Conservation (phyloP, 352 stramenopile genomes). For the Pythium biforme region DNA sequence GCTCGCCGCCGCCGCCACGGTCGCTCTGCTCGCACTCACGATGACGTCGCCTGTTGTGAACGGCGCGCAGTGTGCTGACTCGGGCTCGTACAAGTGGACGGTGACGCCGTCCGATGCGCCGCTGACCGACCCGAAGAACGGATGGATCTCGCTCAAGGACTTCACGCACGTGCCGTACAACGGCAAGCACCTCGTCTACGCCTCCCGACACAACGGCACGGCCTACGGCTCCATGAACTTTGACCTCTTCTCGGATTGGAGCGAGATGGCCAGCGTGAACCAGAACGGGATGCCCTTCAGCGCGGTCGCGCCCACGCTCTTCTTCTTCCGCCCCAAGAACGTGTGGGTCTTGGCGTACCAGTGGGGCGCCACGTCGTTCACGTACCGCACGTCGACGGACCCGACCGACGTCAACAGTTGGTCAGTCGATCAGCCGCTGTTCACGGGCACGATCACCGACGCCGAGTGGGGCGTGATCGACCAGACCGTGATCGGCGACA, state of each 20-base stretch:
- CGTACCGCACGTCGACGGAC: conserved; percentile 8
- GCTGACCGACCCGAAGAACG: background rate
- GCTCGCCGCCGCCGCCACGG: background rate
- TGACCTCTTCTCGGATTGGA: conserved; percentile 2
- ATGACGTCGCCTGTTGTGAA: background rate
- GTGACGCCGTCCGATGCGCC: background rate
- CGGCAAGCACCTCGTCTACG: conserved; percentile 4
- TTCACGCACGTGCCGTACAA: conserved; percentile 8
- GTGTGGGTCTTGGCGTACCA: conserved; percentile 4
- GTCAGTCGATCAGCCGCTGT: background rate
- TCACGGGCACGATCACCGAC: background rate
- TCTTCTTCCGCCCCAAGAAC: conserved; percentile 5
- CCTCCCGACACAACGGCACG: background rate
- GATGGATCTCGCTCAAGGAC: conserved; percentile 6
- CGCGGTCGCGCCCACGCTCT: conserved; percentile 5
- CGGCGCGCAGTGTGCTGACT: too few relatives aligned
- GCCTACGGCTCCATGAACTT: conserved; percentile 4
- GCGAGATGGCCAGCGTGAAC: background rate
- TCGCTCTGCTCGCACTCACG: background rate
- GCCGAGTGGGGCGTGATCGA: background rate
- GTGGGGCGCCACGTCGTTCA: conserved; percentile 6
- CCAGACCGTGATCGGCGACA: background rate
- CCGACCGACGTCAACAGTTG: background rate
- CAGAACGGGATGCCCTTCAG: conserved; percentile 3
- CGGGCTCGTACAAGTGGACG: conserved; percentile 2